Percentiles rank a stretch among this genome's conserved stretches.
Evolutionary conservation across 495 filamentous ascomycete species (phyloP).

Genomic region (Penicillium longicatenatum): DNA sequence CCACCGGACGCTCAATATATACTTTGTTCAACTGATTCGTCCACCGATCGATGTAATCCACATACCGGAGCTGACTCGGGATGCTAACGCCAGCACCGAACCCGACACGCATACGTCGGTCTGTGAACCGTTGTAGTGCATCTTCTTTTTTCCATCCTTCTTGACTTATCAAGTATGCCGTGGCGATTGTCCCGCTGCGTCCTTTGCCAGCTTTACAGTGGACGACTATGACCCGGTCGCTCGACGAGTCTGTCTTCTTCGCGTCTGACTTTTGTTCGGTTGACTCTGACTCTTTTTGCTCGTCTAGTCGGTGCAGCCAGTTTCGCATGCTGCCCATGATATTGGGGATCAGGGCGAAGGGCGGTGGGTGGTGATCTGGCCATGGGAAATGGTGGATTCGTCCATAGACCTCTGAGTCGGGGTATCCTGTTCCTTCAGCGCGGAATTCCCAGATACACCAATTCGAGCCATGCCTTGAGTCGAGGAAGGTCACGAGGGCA

Average conservation of each 20-base stretch:
- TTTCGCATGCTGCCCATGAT: conserved; percentile 91
- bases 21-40: conserved; percentile 65
- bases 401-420: conserved; percentile 81
- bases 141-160: conserved; percentile 81
- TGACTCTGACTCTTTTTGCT: conserved; percentile 26
- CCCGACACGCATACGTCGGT: conserved; percentile 81
- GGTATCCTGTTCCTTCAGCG: conserved; percentile 94
- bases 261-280: conserved; percentile 8
- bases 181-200: conserved; percentile 83
- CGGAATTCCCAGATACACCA: conserved; percentile 99
- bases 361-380: conserved; percentile 96
- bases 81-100: conserved; percentile 94
- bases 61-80: conserved; percentile 84
- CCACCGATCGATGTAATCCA: conserved; percentile 91
- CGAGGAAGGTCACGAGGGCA: conserved; percentile 80
- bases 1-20: conserved; percentile 81
- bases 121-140: conserved; percentile 81
- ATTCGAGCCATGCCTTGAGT: conserved; percentile 74
- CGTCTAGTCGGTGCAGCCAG: conserved; percentile 67
- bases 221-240: conserved; percentile 78
- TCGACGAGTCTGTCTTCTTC: conserved; percentile 1
- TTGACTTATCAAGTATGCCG: conserved; percentile 86
- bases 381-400: conserved; percentile 89
- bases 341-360: conserved; percentile 81
- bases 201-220: conserved; percentile 99